Evolutionary conservation across 2,329 filamentous ascomycete genomes (phyloP), one percentile per base, ranked within the genome.

Genomic region (Pseudogymnoascus sp.): DNA sequence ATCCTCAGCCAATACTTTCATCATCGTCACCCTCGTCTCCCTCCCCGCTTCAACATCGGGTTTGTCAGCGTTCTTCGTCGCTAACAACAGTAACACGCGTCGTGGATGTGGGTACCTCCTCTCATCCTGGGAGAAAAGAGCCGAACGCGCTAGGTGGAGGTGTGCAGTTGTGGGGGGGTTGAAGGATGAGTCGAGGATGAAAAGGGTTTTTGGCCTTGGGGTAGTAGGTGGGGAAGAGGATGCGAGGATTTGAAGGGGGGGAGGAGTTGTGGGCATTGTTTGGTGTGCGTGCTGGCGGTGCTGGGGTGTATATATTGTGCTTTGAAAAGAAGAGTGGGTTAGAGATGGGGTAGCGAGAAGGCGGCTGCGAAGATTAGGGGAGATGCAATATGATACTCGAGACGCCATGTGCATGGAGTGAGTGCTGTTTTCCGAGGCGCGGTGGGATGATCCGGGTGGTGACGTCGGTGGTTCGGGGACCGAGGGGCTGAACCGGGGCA

Each of bases 121-220:
- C 60, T 43, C 35, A 21, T 63, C 16, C 45, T 59, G 61, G n/a
- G 62, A 31, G 19, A 62, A 38, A 21, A 72, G 66, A 3, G 83
- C 83, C 2, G 80, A 79, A 0, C 76, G 71, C 0, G 80, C 82
- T 78, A 89, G 86, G 63, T 75, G 75, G 45, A 80, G 74, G 70
- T 89, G 86, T 2, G 85, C 86, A 6, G 76, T 74, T 0, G 86
- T 88, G 0, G 86, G 86, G 26, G 86, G 86, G 70, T 89, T 88
- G 76, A 88, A 89, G 64, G 83, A 87, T 60, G 85, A 86, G 73
- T 89, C 86, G 55, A 88, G 79, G 62, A 88, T 76, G 61, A 87
- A 74, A 63, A 89, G 75, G 16, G 71, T 72, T 63, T 65, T 67
- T 12, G 72, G 69, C 11, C 71, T 59, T 23, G 59, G 37, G 4